Evolutionary conservation across 2,329 filamentous ascomycete genomes (phyloP), one percentile per base, ranked within the genome.

Genomic region (Phyllosticta citriasiana): DNA sequence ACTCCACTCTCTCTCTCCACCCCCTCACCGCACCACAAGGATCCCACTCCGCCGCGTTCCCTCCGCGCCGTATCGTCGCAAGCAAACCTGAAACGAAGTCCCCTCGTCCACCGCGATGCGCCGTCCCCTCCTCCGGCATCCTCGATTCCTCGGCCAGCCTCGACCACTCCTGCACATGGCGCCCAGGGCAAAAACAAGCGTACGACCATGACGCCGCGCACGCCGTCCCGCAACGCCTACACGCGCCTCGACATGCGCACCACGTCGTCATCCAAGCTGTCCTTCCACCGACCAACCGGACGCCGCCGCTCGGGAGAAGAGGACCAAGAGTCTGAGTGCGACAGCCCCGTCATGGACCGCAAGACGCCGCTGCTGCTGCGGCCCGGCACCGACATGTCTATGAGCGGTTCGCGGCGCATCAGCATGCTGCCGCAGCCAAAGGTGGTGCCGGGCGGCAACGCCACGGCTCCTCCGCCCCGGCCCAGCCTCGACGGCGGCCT

Each of bases 1-100:
- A 75, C 74, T 62, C 73, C 73, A 2, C 52, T 71, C 26, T 65
- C 68, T 10, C 59, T 69, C 55, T 74, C 72, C 1, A 71, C 70
- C 1, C 72, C 73, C 16, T 72, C 72, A 14, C 69, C 70, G 0
- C 67, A 73, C 57, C 64, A 67, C 25, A 74, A 67, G 55, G 33
- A 61, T 22, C 55, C 65, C 7, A 63, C 65, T 6, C 63, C 67
- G 8, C 58, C 66, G 2, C 61, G 65, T 47, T 65, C 66, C 3
- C 62, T 71, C 12, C 65, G 69, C 22, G 70, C 67, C 53, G 66
- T 68, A 4, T 70, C 70, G 26, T 71, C 71, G 16, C 67, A 71
- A 52, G 72, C 72, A 7, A 57, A 61, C 30, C 50, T 60, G n/a
- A 26, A 30, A 7, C 53, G 35, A 7, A 69, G 69, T 27, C 74